Base-by-base conservation (phyloP, 768 basidiomycete genomes). In the Tylopilus intermedius region DNA sequence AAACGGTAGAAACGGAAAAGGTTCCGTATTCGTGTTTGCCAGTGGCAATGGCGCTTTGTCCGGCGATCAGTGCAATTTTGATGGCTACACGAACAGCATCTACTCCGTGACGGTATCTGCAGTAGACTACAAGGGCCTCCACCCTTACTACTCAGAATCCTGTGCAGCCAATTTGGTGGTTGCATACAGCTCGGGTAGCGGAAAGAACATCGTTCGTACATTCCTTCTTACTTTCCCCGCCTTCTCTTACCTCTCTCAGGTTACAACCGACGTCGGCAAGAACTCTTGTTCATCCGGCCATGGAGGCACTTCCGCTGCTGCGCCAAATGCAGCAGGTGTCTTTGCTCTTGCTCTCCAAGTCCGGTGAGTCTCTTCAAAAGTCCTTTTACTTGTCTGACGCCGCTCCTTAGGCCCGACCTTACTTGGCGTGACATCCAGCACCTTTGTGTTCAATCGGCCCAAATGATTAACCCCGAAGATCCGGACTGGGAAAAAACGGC, bases 21-120 rank as follows among this genome's bases (percentile, higher is more conserved):
- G 96, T 1, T 92, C 89, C 30, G 77, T 99, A 55, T 98, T 89
- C 59, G 96, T 99, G 26, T 99, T 98, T 64, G 96, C 96, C 4
- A 94, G 91, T 49, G 96, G 96, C 0, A 99, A 99, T 65, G 96
- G 96, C 8, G 96, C 92, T 29, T 79, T 79, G 8, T 78, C 79
- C 50, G 91, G 88, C 15, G 96, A 99, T 65, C 95, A 98, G 68
- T 99, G 96, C 76, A 99, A 99, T 68, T 98, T 99, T 64, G 95
- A 98, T 60, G 96, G 96, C 7, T 99, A 99, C 68, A 99, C 96
- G 11, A 99, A 99, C 67, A 91, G 88, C 62, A 94, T 98, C 53
- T 97, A 91, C 71, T 91, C 90, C 7, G 83, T 99, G 40, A 99
- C 96, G 0, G 92, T 99, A 27, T 86, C 93, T n/a, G 91, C 96